Conservation (phyloP, 192 early-diverging fungal species). For the Geranomyces michiganensis region DNA sequence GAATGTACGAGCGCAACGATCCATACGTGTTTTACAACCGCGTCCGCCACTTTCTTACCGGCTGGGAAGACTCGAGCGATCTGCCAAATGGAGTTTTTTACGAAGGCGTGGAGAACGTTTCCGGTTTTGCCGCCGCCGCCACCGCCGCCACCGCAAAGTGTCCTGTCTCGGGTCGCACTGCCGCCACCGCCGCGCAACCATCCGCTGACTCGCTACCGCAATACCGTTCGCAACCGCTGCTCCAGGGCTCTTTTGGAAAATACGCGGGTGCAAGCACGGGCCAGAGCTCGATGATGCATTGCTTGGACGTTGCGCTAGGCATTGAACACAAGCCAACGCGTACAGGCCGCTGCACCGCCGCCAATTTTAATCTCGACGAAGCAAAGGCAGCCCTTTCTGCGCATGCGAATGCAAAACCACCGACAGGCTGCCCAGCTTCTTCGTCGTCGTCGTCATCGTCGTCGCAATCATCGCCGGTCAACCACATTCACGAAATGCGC, state of each 20-base stretch:
- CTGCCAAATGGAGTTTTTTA: slow-evolving; percentile 89
- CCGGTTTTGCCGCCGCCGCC: background rate
- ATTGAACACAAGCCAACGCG: slow-evolving; percentile 85
- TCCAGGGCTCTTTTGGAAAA: slow-evolving; percentile 44
- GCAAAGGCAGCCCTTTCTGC: background rate
- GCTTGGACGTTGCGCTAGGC: slow-evolving; percentile 84
- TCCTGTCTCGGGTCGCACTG: too few species aligned
- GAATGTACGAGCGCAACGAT: slow-evolving; percentile 89
- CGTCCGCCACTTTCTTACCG: slow-evolving; percentile 85
- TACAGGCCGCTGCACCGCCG: slow-evolving; percentile 1
- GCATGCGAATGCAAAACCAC: slow-evolving; percentile 10
- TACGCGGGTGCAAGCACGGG: slow-evolving; percentile 92
- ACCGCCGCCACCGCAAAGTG: too few species aligned
- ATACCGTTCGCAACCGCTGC: too few species aligned
- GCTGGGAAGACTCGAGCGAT: slow-evolving; percentile 89
- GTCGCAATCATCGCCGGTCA: slow-evolving; percentile 52
- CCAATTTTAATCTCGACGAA: background rate
- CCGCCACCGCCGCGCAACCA: background rate
- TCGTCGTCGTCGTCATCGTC: background rate
- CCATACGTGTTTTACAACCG: slow-evolving; percentile 95
- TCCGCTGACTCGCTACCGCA: background rate
- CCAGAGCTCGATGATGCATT: slow-evolving; percentile 91
- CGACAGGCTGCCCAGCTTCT: background rate
- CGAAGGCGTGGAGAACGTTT: slow-evolving; percentile 68
- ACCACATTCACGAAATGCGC: slow-evolving; percentile 88